phyloP scores from a whole-genome alignment of 139 green algal genomes.

The Asterochloris sp. region DNA sequence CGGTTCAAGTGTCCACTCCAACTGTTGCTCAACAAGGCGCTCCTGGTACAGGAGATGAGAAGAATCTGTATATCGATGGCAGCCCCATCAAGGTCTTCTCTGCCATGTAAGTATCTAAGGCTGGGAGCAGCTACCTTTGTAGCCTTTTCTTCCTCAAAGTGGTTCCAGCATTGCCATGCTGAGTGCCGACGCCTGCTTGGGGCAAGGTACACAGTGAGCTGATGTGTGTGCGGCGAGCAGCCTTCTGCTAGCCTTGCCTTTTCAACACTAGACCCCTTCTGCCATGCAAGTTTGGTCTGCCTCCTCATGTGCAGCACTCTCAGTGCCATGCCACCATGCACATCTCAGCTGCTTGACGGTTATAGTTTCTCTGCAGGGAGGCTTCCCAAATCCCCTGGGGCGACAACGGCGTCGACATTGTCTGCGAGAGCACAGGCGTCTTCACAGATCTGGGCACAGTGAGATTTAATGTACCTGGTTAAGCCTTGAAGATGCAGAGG shows the following conservation, averaged over 20 bases:
- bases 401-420: constrained; percentile 67
- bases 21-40: no score
- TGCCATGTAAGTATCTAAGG: not conserved
- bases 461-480: not conserved
- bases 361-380: constrained; percentile 47
- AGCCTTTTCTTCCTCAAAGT: not conserved
- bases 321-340: not conserved
- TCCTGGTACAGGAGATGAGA: not conserved
- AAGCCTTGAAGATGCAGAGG: not conserved
- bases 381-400: constrained; percentile 85
- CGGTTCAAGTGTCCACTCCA: no score
- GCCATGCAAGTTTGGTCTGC: no score
- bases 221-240: not conserved
- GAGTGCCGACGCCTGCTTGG: not conserved
- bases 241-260: no score
- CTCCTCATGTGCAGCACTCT: no score
- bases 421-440: constrained; percentile 92
- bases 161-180: not conserved
- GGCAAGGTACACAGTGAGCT: not conserved
- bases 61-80: constrained; percentile 67
- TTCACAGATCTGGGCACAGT: constrained; percentile 88
- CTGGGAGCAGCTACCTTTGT: no score
- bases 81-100: constrained; percentile 60
- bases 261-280: not conserved
- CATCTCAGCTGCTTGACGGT: not conserved